Evolutionary conservation across 2,329 filamentous ascomycete species (phyloP), one percentile per base, ranked within the genome.

Genomic region (Arthrocladium fulminans): DNA sequence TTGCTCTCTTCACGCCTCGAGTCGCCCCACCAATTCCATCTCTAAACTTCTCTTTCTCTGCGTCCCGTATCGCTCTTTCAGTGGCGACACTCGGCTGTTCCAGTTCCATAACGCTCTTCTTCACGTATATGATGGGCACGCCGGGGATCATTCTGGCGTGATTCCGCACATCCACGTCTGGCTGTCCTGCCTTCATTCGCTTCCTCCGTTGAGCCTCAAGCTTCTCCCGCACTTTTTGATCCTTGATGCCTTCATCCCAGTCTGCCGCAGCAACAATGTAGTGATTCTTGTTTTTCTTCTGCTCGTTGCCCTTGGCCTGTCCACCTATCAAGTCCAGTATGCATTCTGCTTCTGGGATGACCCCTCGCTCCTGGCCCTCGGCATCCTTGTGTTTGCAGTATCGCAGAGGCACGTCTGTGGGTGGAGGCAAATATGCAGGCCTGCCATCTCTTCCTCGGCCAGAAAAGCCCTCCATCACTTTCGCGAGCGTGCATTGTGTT

Each of bases 401-500:
- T 42, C 70, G 68, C 48, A 73, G 61, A 0, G 70, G 70, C 10
- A 72, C 57, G 42, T 61, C 57, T 15, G 67, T 71, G 7, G 70
- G 70, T 2, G 69, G 67, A 38, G 70, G 70, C 20, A 73, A 66
- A 47, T 69, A 67, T 6, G 60, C 59, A 5, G 70, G 69, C 34
- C 69, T 60, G 20, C 63, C 58, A 20, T 65, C 65, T 19, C 65
- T 63, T 8, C 49, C 38, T 22, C 17, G 30, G 9, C 43, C 48
- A 9, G 23, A 32, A 24, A 32, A 40, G 27, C 38, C 32, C 23
- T 48, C 52, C 51, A 68, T 69, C 27, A 72, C 63, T 12, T 67
- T 65, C 5, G 67, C 69, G 20, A 72, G 63, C 2, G 70, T 71
- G 54, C 68, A 73, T 61, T 92, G 92, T 10, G 86, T 89, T 47